Conservation (phyloP, 805 yeast species). For the Torulaspora gathmanii region DNA sequence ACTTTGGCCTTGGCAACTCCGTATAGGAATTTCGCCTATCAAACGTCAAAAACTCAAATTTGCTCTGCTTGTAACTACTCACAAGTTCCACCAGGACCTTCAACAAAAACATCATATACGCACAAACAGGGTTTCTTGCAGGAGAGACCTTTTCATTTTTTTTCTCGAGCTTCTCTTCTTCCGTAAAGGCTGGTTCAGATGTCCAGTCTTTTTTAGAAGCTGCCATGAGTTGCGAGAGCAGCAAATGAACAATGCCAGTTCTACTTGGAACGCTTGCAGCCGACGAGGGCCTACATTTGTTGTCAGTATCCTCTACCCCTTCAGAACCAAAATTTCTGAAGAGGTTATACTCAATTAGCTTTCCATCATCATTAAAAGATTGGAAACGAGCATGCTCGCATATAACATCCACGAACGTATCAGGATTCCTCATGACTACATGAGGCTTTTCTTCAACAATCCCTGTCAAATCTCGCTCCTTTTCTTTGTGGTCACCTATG, state of each 20-base stretch:
- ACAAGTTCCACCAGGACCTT: slow-evolving; percentile 66
- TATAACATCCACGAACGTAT: slow-evolving; percentile 43
- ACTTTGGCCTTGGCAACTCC: slow-evolving; percentile 57
- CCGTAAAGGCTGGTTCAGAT: slow-evolving; percentile 35
- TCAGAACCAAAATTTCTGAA: slow-evolving; percentile 23
- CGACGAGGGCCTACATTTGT: slow-evolving; percentile 16
- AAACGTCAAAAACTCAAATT: slow-evolving; percentile 75
- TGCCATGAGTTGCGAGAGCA: slow-evolving; percentile 63
- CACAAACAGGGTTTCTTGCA: slow-evolving; percentile 52
- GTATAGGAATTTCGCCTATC: slow-evolving; percentile 49
- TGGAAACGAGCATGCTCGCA: slow-evolving; percentile 42
- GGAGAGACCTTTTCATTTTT: slow-evolving; percentile 36
- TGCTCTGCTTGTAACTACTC: slow-evolving; percentile 73
- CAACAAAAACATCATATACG: slow-evolving; percentile 63
- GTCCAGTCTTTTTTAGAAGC: slow-evolving; percentile 41
- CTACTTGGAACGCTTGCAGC: slow-evolving; percentile 17
- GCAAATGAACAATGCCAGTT: slow-evolving; percentile 58
- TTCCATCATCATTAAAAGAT: slow-evolving; percentile 41
- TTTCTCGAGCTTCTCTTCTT: slow-evolving; percentile 31
- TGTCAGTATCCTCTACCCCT: slow-evolving; percentile 18
- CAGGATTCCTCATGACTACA: slow-evolving; percentile 45
- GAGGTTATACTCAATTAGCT: slow-evolving; percentile 26
- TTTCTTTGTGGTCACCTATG: slow-evolving; percentile 31
- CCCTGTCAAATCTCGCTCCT: slow-evolving; percentile 43
- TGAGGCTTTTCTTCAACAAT: slow-evolving; percentile 49